phyloP scores from a whole-genome alignment of 805 yeast genomes.

The Blastobotrys parvus region DNA sequence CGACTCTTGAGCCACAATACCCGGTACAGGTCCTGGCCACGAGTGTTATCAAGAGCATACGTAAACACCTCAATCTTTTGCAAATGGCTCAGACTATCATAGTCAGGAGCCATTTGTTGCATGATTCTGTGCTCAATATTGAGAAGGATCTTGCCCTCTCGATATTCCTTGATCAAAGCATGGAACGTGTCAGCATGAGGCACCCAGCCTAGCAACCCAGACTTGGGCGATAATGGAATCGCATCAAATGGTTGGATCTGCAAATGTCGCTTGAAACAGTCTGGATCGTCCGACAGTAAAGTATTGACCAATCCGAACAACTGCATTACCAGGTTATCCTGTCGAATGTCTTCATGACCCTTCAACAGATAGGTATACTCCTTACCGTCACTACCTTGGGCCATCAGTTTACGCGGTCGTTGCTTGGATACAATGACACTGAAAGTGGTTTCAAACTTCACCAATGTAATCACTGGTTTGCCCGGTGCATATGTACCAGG shows the following conservation, averaged over 20 bases:
- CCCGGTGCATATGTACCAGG: conserved; percentile 93
- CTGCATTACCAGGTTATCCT: conserved; percentile 96
- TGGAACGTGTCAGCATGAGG: conserved; percentile 97
- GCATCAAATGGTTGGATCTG: conserved; percentile 90
- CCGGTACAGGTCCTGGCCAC: conserved; percentile 93
- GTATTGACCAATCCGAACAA: conserved; percentile 93
- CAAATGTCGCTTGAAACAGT: conserved; percentile 91
- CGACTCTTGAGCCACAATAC: conserved; percentile 94
- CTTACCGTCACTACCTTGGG: conserved; percentile 86
- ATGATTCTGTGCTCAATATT: conserved; percentile 93
- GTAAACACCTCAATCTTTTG: conserved; percentile 96
- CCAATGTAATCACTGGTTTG: conserved; percentile 63
- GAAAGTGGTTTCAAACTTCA: conserved; percentile 71
- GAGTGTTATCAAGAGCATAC: conserved; percentile 86
- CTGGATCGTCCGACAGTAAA: conserved; percentile 78
- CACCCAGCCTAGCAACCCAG: conserved; percentile 97
- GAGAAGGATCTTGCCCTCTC: conserved; percentile 82
- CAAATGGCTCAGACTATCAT: conserved; percentile 76
- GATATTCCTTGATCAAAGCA: conserved; percentile 79
- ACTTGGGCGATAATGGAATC: conserved; percentile 90
- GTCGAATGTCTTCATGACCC: conserved; percentile 97
- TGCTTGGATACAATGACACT: conserved; percentile 91
- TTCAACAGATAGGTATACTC: conserved; percentile 75
- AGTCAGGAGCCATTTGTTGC: conserved; percentile 97
- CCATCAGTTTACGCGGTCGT: conserved; percentile 77